Conservation (phyloP, 2,329 filamentous ascomycete species). For the Claviceps pazoutovae region DNA sequence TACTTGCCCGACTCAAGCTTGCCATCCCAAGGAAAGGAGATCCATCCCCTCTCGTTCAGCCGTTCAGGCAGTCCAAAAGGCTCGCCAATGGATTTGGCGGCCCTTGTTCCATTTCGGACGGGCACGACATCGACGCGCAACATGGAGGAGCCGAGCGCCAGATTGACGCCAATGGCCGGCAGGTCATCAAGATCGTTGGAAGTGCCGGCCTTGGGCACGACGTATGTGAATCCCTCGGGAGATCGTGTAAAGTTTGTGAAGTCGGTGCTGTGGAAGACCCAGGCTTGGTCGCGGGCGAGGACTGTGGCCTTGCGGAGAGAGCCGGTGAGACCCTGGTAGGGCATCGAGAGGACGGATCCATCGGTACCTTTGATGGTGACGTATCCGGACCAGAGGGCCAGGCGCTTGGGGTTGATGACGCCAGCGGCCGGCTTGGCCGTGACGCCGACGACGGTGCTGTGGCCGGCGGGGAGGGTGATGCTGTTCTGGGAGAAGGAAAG, state of each 20-base stretch:
- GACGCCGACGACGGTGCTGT: conserved; percentile 32
- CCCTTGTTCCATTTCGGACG: conserved; percentile 4
- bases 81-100: conserved; percentile 24
- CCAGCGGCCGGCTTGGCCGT: conserved; percentile 25
- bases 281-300: conserved; percentile 9
- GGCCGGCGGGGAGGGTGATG: conserved; percentile 28
- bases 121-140: conserved; percentile 30
- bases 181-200: conserved; percentile 9
- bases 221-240: conserved; percentile 22
- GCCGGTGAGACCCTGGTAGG: conserved; percentile 25
- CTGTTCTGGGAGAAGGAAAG: conserved; percentile 27
- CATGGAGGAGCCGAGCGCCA: conserved; percentile 30
- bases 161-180: conserved; percentile 9
- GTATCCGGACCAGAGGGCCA: conserved; percentile 30
- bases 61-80: conserved; percentile 24
- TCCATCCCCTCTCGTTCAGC: conserved; percentile 9
- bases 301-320: conserved; percentile 16
- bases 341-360: conserved; percentile 21
- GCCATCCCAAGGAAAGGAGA: conserved; percentile 26
- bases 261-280: conserved; percentile 18
- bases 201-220: conserved; percentile 24
- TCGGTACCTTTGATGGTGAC: conserved; percentile 26
- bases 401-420: conserved; percentile 19
- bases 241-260: conserved; percentile 7
- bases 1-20: conserved; percentile 28